Evolutionary conservation across 169 alveolate species (phyloP).

Genomic region (Plasmodium cynomolgi): DNA sequence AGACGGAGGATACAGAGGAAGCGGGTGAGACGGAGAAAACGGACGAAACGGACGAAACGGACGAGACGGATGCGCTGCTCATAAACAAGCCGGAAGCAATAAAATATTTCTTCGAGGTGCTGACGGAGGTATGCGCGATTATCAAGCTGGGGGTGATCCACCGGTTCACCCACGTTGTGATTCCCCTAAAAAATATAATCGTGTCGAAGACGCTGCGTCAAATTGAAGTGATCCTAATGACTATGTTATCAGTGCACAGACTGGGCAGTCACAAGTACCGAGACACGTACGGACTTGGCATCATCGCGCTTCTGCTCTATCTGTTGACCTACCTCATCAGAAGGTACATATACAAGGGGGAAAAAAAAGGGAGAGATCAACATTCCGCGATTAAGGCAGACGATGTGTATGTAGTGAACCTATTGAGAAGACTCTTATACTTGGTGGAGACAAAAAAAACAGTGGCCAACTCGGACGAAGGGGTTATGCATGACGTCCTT

Average conservation of each 20-base stretch:
- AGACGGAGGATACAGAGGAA: background rate
- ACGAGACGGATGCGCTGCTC: background rate
- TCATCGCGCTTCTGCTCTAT: background rate
- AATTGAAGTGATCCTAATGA: background rate
- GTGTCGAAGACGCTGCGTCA: constrained; percentile 6
- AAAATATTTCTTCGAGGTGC: constrained; percentile 22
- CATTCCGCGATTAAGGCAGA: background rate
- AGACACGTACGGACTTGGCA: constrained; percentile 15
- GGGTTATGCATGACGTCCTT: constrained; percentile 3
- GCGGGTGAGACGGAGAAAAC: background rate
- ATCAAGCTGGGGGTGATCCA: constrained; percentile 33
- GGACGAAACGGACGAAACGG: background rate
- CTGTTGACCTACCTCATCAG: background rate
- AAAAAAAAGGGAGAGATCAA: background rate
- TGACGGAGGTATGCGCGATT: constrained; percentile 4
- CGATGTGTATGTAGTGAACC: constrained; percentile 21
- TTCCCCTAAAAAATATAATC: constrained; percentile 30
- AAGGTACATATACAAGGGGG: background rate
- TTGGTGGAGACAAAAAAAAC: constrained; percentile 16
- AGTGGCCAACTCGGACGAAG: background rate
- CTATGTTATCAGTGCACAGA: constrained; percentile 25
- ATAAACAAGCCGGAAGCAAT: constrained; percentile 25
- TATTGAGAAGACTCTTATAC: constrained; percentile 30
- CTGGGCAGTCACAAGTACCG: constrained; percentile 17
- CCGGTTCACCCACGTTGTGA: constrained; percentile 5